Evolutionary conservation across 2,329 filamentous ascomycete genomes (phyloP), one percentile per base, ranked within the genome.

Genomic region (Penicillium nordicum): DNA sequence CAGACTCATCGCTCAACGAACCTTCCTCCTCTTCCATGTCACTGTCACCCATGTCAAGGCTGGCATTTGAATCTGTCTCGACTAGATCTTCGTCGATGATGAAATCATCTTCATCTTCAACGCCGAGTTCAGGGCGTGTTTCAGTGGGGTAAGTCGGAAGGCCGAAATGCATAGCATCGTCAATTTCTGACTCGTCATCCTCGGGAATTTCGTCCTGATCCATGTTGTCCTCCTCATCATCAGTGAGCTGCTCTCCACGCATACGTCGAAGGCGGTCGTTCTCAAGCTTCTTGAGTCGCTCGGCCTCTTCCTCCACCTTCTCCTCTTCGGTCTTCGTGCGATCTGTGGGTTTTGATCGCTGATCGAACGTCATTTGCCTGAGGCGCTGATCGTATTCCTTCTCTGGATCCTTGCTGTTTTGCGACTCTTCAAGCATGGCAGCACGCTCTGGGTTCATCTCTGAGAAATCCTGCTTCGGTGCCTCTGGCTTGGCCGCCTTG

Each of bases 31-130:
- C 67, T 38, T 88, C 86, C 27, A 59, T 57, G 48, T 75, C 74
- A 43, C 69, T 76, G 29, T 74, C 74, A 42, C 70, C 71, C 55
- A 77, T 64, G n/a, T 72, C 74, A 7, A 74, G 65, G 30, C 76
- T 77, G 32, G 69, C 72, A 46, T 78, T 73, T n/a, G 90, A 93
- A 37, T 86, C 89, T 63, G 87, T 92, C 12, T 92, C 92, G 34
- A 97, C 83, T 16, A 97, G 81, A 68, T 96, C 88, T 60, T 94
- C 90, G 57, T 97, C 93, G 59, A 97, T 86, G 27, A 93, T 72
- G 67, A 97, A 97, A 65, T 97, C 91, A 66, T 97, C 93, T 70
- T 97, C 93, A 64, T 97, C 93, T 62, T 96, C 92, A 34, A 96
- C 87, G 6, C 86, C 89, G 18, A 92, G 67, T 25, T 79, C 75